Percentiles rank a stretch among this genome's conserved stretches.
Conservation (phyloP, 352 stramenopile species). For the Phytophthora europaea region DNA sequence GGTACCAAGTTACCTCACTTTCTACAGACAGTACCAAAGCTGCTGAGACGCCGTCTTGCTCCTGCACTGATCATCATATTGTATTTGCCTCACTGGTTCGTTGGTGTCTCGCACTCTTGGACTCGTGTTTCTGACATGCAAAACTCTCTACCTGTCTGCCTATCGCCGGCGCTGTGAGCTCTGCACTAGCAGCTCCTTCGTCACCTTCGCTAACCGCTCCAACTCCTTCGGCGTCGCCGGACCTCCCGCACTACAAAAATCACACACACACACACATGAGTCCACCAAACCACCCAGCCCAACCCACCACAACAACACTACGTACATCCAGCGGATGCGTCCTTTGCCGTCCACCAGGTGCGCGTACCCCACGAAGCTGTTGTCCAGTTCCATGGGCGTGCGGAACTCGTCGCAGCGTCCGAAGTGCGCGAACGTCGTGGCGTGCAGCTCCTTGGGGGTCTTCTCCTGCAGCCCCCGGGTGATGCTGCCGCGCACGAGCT, state of each 20-base stretch:
- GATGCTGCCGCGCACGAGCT: conserved; percentile 80
- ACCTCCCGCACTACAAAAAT: conserved; percentile 63
- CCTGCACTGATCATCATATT: conserved; percentile 22
- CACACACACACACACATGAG: conserved; percentile 19
- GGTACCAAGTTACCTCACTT: not conserved
- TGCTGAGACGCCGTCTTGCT: not conserved
- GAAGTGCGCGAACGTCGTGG: conserved; percentile 73
- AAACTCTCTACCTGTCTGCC: conserved; percentile 11
- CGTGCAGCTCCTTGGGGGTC: conserved; percentile 56
- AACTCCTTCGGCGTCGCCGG: conserved; percentile 72
- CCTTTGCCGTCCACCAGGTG: conserved; percentile 85
- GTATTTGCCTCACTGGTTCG: conserved; percentile 20
- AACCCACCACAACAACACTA: conserved; percentile 3
- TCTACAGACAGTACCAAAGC: too few relatives aligned
- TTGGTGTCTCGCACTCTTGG: conserved; percentile 6
- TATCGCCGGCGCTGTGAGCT: conserved; percentile 44
- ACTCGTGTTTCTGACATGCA: conserved; percentile 1
- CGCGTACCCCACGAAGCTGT: conserved; percentile 89
- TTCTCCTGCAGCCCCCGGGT: conserved; percentile 65
- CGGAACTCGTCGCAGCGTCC: conserved; percentile 86
- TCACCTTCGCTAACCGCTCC: conserved; percentile 67
- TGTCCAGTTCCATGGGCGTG: conserved; percentile 82
- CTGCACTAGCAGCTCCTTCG: conserved; percentile 67
- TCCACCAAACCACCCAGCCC: not conserved
- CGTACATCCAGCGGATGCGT: conserved; percentile 89